Percentiles rank a stretch among this genome's conserved stretches.
Evolutionary conservation across 2,329 filamentous ascomycete species (phyloP).

Genomic region (Alternaria gaisen): DNA sequence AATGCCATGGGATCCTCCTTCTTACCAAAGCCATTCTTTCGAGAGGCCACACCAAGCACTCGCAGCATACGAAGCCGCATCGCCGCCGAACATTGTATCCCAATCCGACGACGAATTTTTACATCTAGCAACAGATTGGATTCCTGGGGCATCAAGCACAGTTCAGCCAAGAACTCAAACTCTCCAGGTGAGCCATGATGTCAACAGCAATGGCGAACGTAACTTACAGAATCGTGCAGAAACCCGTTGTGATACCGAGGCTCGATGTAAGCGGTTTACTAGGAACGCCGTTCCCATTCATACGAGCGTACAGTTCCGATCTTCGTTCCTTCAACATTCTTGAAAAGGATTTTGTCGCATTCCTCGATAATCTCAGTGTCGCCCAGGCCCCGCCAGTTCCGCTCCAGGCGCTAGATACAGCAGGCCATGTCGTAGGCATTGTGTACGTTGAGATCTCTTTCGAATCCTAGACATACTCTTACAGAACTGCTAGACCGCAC

Average conservation of each 20-base stretch:
- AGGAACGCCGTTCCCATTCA: not conserved
- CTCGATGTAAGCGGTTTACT: not conserved
- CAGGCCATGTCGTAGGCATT: not conserved
- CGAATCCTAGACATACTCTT: not conserved
- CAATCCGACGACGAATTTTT: not conserved
- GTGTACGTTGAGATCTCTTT: too few relatives aligned
- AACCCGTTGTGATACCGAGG: slow-evolving; percentile 1
- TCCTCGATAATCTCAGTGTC: not conserved
- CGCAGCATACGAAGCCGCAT: not conserved
- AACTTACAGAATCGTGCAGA: not conserved
- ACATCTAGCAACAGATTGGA: not conserved
- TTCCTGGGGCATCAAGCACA: not conserved
- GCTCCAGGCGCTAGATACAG: not conserved
- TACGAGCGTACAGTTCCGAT: not conserved
- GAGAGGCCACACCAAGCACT: not conserved
- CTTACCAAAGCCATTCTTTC: not conserved
- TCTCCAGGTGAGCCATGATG: not conserved
- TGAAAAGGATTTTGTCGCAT: not conserved
- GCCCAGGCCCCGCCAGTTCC: not conserved
- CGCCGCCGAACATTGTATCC: not conserved
- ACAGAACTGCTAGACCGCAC: not conserved
- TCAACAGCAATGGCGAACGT: not conserved
- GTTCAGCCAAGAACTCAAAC: not conserved
- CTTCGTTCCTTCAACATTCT: not conserved
- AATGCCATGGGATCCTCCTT: not conserved